These are phyloP conservation scores for Ogataea salicorniae DNA, from an alignment of 805 yeast genomes.

Conservation along the genomic window DNA sequence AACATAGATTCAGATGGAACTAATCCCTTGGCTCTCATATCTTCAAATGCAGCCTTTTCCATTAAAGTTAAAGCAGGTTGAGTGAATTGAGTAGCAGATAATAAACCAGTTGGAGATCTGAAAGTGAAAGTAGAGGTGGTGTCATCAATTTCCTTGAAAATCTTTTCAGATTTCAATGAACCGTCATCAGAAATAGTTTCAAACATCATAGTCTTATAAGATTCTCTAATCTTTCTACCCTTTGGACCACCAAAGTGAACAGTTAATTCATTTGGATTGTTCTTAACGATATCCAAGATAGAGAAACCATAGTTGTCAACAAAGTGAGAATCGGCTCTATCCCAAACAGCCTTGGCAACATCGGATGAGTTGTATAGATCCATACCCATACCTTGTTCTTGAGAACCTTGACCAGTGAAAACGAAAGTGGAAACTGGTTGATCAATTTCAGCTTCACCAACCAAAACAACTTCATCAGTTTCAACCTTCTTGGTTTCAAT, in stretches of 20 bases:
- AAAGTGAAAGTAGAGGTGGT: conserved; percentile 81
- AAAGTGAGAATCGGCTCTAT: conserved; percentile 93
- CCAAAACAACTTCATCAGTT: conserved; percentile 69
- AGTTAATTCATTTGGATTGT: conserved; percentile 93
- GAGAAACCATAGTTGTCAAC: conserved; percentile 94
- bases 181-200: conserved; percentile 90
- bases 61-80: conserved; percentile 98
- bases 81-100: conserved; percentile 97
- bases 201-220: conserved; percentile 95
- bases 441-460: conserved; percentile 97
- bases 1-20: conserved; percentile 90
- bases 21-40: conserved; percentile 91
- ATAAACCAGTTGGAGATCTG: conserved; percentile 87
- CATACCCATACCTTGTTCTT: conserved; percentile 99
- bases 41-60: conserved; percentile 99
- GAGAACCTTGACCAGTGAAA: conserved; percentile 99
- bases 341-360: conserved; percentile 96
- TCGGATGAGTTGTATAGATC: conserved; percentile 86
- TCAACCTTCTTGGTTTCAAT: conserved; percentile 83
- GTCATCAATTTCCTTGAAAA: conserved; percentile 86
- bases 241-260: conserved; percentile 97
- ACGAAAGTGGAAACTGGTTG: conserved; percentile 96
- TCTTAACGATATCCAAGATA: conserved; percentile 88
- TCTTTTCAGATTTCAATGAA: conserved; percentile 81
- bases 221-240: conserved; percentile 91